Percentiles rank a stretch among this genome's conserved stretches.
These are phyloP conservation scores for Ramaria sp. DNA, from an alignment of 768 basidiomycete species.

Conservation along the genomic window DNA sequence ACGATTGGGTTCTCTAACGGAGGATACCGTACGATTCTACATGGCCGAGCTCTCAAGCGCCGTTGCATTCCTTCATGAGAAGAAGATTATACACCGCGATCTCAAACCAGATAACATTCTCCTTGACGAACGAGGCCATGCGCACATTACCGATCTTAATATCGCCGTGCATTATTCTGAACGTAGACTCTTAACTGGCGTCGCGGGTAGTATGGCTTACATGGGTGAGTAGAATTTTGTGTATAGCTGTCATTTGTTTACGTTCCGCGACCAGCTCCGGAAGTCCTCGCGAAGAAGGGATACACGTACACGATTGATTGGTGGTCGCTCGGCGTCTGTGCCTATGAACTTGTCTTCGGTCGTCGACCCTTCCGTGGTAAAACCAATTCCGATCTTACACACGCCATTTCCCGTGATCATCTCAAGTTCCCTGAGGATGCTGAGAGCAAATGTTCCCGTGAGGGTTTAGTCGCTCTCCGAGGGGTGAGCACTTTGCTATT, in stretches of 20 bases:
- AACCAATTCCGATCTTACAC: constrained; percentile 86
- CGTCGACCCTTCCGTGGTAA: constrained; percentile 88
- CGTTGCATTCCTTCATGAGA: constrained; percentile 83
- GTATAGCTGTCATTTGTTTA: neutral
- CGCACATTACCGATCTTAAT: constrained; percentile 96
- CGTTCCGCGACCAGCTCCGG: constrained; percentile 27
- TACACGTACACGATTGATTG: constrained; percentile 93
- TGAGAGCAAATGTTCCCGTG: constrained; percentile 61
- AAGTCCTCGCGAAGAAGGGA: constrained; percentile 83
- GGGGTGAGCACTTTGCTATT: constrained; percentile 41
- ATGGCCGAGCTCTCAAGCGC: constrained; percentile 85
- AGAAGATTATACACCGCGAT: constrained; percentile 93
- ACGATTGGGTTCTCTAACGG: constrained; percentile 58
- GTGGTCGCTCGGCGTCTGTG: constrained; percentile 94
- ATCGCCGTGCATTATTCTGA: constrained; percentile 96
- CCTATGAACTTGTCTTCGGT: constrained; percentile 87
- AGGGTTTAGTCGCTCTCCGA: constrained; percentile 70
- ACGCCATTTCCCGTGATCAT: constrained; percentile 82
- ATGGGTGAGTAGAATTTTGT: constrained; percentile 53
- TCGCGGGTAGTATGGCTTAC: constrained; percentile 98
- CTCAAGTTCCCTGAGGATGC: constrained; percentile 88
- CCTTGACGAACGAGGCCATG: constrained; percentile 89
- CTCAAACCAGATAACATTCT: constrained; percentile 97
- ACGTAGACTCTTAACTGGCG: constrained; percentile 70
- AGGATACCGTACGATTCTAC: constrained; percentile 78